Conservation (phyloP, 805 yeast genomes). For the Saturnispora quitensis region DNA sequence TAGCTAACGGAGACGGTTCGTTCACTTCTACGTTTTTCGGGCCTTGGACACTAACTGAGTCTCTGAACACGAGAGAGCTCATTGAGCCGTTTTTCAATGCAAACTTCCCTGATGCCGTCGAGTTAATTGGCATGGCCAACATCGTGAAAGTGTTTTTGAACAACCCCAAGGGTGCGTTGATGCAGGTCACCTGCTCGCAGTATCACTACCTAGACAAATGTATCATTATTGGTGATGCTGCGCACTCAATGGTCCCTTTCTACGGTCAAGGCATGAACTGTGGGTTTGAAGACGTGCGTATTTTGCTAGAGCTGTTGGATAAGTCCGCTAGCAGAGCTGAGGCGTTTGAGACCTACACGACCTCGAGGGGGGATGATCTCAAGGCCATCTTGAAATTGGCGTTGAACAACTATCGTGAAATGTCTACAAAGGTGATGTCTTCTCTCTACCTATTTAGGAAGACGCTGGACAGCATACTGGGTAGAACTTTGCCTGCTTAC, state of each 20-base stretch:
- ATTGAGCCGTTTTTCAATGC: slow-evolving; percentile 41
- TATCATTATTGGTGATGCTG: slow-evolving; percentile 82
- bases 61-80: slow-evolving; percentile 35
- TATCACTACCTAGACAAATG: slow-evolving; percentile 58
- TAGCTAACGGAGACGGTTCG: slow-evolving; percentile 77
- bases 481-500: slow-evolving; percentile 44
- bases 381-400: slow-evolving; percentile 73
- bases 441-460: slow-evolving; percentile 55
- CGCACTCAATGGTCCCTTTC: slow-evolving; percentile 97
- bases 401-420: slow-evolving; percentile 71
- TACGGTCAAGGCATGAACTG: slow-evolving; percentile 97
- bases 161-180: slow-evolving; percentile 70
- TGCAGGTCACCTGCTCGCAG: slow-evolving; percentile 62
- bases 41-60: slow-evolving; percentile 60
- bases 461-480: slow-evolving; percentile 54
- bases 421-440: slow-evolving; percentile 73
- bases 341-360: slow-evolving; percentile 51
- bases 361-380: slow-evolving; percentile 52
- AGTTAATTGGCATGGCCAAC: slow-evolving; percentile 51
- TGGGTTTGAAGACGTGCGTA: slow-evolving; percentile 84
- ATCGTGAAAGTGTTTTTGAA: slow-evolving; percentile 37
- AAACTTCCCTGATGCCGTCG: slow-evolving; percentile 69
- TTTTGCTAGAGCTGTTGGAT: slow-evolving; percentile 45
- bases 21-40: slow-evolving; percentile 87
- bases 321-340: slow-evolving; percentile 29